Conservation (phyloP, 176 grass and related monocot genomes). For the Rhynchospora pubera region DNA sequence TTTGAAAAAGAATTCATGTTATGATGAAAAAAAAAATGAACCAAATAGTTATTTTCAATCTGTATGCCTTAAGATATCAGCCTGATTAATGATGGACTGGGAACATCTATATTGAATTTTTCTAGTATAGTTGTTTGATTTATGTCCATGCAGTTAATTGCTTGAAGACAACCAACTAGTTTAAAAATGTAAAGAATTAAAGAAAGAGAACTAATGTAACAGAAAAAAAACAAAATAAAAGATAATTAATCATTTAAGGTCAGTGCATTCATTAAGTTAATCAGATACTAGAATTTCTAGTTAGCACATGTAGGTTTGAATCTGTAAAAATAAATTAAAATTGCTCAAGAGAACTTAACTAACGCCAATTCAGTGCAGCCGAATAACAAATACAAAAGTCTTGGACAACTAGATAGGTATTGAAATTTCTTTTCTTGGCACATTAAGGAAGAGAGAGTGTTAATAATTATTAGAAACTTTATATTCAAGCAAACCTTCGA, state of each 20-base stretch:
- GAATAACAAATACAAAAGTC: constrained; percentile 1
- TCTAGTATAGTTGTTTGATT: background rate
- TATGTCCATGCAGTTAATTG: background rate
- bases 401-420: background rate
- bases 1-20: constrained; percentile 34
- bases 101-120: background rate
- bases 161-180: background rate
- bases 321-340: background rate
- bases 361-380: background rate
- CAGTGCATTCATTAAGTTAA: background rate
- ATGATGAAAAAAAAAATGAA: constrained; percentile 22
- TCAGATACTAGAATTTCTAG: background rate
- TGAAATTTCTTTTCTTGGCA: constrained; percentile 2
- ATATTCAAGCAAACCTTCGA: constrained; percentile 60
- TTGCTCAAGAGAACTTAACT: background rate
- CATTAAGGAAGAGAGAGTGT: constrained; percentile 14
- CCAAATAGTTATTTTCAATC: background rate
- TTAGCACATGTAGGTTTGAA: constrained; percentile 1
- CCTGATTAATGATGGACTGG: constrained; percentile 6
- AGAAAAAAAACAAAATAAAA: background rate
- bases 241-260: background rate
- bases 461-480: background rate
- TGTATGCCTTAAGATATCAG: constrained; percentile 11
- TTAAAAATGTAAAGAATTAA: background rate
- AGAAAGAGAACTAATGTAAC: background rate